Base-by-base conservation (phyloP, 768 basidiomycete species). In the Suillus lakei region DNA sequence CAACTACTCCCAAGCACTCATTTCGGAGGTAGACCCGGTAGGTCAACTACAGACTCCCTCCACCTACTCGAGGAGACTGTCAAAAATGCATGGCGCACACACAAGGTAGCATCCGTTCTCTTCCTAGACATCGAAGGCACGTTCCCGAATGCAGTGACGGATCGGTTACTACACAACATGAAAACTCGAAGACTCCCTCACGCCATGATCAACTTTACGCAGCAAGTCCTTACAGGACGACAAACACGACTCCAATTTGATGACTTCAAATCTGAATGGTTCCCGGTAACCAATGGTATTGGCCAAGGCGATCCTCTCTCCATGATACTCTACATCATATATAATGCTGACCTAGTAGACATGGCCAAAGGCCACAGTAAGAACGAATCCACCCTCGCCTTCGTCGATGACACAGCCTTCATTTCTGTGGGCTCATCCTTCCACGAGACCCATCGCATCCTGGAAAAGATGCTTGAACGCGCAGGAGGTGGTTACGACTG, bases 61-160 rank as follows among this genome's bases (percentile, higher is more conserved):
- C 74, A 78, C 53, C 39, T 70, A 18, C 51, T 76, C 0, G 65
- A 69, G 21, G 58, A 66, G 5, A 68, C 32, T 15, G 66, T 75
- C 39, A 71, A 70, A 48, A 62, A 71, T 18, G 67, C 69, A 21
- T 76, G 73, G 75, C 46, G 69, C 15, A 51, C 61, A 34, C 60
- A 65, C 0, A 61, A 73, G 43, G 75, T 74, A 0, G 77, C 69
- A 2, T 67, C 71, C 1, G 67, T 63, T 0, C 68, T 80, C 1
- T 75, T 74, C 62, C 68, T 78, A 3, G 77, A 79, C 51, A 70
- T 78, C 2, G 64, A 77, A 66, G 72, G 69, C 0, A 73, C 73
- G 0, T 79, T 76, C 58, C 78, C 78, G 0, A 79, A 70, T 36
- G 71, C 66, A 3, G 69, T 64, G 9, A 55, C 66, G 0, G 64